Conservation (phyloP, 202 grass and related monocot genomes). For the Schoenoplectus tabernaemontani region DNA sequence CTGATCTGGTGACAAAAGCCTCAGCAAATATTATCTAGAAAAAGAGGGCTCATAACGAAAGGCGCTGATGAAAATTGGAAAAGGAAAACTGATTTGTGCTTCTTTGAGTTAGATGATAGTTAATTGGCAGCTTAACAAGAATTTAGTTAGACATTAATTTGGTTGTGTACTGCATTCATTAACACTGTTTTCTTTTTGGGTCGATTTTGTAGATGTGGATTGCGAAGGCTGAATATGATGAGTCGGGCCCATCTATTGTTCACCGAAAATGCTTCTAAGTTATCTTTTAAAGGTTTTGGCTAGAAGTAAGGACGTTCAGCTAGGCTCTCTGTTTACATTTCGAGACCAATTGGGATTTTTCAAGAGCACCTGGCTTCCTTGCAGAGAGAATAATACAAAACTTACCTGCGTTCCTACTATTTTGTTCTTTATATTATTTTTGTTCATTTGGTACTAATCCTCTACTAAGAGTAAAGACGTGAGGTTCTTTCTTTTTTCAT, state of each 20-base stretch:
- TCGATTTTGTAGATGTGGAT: conserved; percentile 47
- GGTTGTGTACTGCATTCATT: background rate
- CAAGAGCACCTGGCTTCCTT: conserved; percentile 17
- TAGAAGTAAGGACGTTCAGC: conserved; percentile 42
- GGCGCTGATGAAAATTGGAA: no score
- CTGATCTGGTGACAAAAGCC: no score
- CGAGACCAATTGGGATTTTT: conserved; percentile 5
- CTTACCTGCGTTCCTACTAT: no score
- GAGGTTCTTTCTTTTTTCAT: conserved; percentile 7
- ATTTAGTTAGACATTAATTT: background rate
- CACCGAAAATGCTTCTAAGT: conserved; percentile 54
- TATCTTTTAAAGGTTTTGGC: conserved; percentile 24
- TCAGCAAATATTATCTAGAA: no score
- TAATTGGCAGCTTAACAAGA: background rate
- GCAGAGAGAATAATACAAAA: no score
- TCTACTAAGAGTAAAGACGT: conserved; percentile 5
- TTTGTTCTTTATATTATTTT: conserved; percentile 17
- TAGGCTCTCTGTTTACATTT: conserved; percentile 6
- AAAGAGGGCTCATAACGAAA: no score
- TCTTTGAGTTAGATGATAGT: background rate
- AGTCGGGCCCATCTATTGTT: conserved; percentile 45
- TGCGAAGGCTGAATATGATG: conserved; percentile 51
- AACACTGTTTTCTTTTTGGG: conserved; percentile 7
- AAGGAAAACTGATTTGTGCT: no score
- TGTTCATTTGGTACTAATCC: conserved; percentile 1